Evolutionary conservation across 306 rosid species (phyloP).

Genomic region (Psophocarpus tetragonolobus): DNA sequence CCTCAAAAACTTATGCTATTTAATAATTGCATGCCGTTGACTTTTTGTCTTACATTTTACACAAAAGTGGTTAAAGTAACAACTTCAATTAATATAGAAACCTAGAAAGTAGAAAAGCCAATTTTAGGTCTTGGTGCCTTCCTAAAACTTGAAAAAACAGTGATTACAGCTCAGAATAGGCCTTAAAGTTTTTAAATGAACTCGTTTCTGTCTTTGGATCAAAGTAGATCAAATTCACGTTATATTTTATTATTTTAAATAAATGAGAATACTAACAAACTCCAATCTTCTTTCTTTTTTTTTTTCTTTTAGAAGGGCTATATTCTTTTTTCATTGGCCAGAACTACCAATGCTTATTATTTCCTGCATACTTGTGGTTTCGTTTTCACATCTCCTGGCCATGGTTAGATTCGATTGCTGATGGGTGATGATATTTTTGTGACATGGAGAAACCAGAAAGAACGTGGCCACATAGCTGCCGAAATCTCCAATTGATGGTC

Average conservation of each 20-base stretch:
- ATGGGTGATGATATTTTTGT: background rate
- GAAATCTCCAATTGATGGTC: background rate
- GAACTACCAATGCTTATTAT: slow-evolving; percentile 3
- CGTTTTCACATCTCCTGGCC: slow-evolving; percentile 7
- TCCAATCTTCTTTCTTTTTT: too few relatives aligned
- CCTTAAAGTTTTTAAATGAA: background rate
- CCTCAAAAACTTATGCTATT: background rate
- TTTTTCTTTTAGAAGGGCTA: background rate
- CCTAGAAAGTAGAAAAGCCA: background rate
- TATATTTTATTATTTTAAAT: background rate
- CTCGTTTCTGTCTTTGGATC: background rate
- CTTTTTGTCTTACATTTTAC: background rate
- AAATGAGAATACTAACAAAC: background rate
- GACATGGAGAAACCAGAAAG: background rate
- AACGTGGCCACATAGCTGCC: background rate
- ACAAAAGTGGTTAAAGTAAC: background rate
- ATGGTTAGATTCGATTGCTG: slow-evolving; percentile 15
- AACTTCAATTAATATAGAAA: background rate
- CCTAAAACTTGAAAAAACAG: slow-evolving; percentile 9
- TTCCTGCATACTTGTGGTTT: background rate
- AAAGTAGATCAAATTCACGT: background rate
- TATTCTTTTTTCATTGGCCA: background rate
- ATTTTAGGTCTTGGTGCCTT: background rate
- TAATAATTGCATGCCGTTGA: background rate
- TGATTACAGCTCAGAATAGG: slow-evolving; percentile 3